A percentile compares a stretch with the other conserved stretches of the same genome.
These are phyloP conservation scores for Fagopyrum tataricum DNA, from an alignment of 148 eudicot genomes.

Conservation along the genomic window DNA sequence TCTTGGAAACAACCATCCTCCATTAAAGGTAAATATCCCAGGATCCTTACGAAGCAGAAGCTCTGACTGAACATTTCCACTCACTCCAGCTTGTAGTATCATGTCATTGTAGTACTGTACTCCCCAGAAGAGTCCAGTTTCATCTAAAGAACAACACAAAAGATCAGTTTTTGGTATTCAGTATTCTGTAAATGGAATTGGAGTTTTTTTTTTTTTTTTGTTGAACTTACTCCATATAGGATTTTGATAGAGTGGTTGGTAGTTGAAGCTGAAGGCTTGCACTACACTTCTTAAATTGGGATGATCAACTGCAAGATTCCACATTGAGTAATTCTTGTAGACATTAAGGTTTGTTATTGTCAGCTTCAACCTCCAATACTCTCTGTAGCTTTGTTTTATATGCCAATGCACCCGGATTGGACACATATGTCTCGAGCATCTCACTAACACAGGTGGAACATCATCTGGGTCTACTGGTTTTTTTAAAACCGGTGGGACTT, in stretches of 20 bases:
- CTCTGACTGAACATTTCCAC: constrained; percentile 72
- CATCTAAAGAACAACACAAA: constrained; percentile 36
- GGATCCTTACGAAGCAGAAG: constrained; percentile 53
- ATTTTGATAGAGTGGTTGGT: constrained; percentile 40
- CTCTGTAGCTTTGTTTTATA: constrained; percentile 59
- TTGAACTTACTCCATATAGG: constrained; percentile 55
- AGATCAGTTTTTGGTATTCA: neutral
- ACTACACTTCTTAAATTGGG: constrained; percentile 51
- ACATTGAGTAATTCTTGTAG: constrained; percentile 50
- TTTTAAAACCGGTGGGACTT: constrained; percentile 26
- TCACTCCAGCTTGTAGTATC: constrained; percentile 54
- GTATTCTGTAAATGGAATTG: no score
- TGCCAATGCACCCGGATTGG: constrained; percentile 83
- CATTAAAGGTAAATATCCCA: constrained; percentile 49
- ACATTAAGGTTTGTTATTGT: constrained; percentile 55
- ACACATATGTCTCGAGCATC: constrained; percentile 60
- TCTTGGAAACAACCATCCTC: constrained; percentile 89
- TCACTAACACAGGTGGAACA: constrained; percentile 37
- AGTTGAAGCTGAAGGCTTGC: constrained; percentile 71
- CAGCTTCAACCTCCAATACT: constrained; percentile 76
- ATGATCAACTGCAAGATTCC: constrained; percentile 67
- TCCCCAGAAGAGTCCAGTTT: constrained; percentile 84
- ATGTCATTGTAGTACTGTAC: constrained; percentile 66
- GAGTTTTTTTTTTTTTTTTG: no score
- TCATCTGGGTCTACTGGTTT: constrained; percentile 31